These are phyloP conservation scores for Cinnamomum micranthum DNA, from an alignment of 164 flowering plant genomes.

Conservation along the genomic window DNA sequence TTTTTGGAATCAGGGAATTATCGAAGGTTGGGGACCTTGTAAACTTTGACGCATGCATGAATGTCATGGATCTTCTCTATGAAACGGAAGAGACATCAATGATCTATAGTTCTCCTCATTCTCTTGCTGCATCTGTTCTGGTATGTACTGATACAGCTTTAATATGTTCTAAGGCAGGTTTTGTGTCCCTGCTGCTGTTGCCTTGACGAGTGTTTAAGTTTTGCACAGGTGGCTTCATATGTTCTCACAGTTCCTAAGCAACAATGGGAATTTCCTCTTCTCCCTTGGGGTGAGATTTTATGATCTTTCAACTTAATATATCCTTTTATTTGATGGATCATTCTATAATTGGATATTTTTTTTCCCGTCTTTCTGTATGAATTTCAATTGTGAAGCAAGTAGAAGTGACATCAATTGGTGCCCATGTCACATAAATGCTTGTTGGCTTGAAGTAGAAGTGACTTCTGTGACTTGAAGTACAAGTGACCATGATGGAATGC, in stretches of 20 bases:
- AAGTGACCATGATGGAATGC: no score
- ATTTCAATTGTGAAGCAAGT: no score
- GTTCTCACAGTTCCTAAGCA: conserved; percentile 64
- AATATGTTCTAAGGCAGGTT: not conserved
- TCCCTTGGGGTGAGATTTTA: conserved; percentile 62
- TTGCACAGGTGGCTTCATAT: conserved; percentile 58
- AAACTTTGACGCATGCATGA: conserved; percentile 60
- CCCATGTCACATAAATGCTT: no score
- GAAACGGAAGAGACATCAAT: conserved; percentile 52
- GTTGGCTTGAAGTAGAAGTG: no score
- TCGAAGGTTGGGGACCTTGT: conserved; percentile 61
- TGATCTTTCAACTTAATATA: not conserved
- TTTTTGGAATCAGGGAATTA: conserved; percentile 33
- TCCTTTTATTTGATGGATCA: not conserved
- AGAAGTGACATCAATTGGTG: no score
- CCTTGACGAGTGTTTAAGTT: not conserved
- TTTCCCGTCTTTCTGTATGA: not conserved
- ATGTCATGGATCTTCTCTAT: conserved; percentile 81
- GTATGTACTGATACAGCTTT: conserved; percentile 24
- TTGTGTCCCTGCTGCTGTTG: not conserved
- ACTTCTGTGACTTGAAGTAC: no score
- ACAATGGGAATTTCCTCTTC: conserved; percentile 66
- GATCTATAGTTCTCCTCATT: conserved; percentile 43
- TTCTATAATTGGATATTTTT: not conserved
- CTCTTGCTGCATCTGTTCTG: conserved; percentile 72